Evolutionary conservation across 805 yeast genomes (phyloP), one percentile per base, ranked within the genome.

Genomic region (Wickerhamiella galacta): DNA sequence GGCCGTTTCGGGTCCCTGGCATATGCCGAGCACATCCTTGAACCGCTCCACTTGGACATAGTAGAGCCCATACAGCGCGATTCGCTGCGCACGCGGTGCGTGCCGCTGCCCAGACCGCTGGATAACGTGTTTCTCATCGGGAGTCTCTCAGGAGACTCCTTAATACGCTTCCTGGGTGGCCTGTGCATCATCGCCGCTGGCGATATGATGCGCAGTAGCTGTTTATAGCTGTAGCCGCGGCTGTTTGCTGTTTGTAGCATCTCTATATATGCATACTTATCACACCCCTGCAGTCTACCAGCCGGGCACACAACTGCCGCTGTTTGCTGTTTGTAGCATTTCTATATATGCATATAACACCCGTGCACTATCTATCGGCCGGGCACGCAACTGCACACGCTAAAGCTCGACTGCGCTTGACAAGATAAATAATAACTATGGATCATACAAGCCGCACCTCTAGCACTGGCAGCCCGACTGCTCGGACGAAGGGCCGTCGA

Each of bases 121-220:
- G 35, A 38, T 6, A 35, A 36, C 16, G 40, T 52, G 10, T 51
- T 39, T 37, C 45, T 40, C 6, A 37, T 50, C 19, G 56, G 56
- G 8, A 47, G 53, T 36, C 34, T 52, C 14, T 39, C 47, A 4
- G 56, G 56, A 4, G 56, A 52, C 31, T 38, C 53, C 2, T 33
- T 52, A 24, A 53, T 52, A 3, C 42, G 56, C 21, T 51, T 46
- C 35, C 21, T 47, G 20, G 36, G 45, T 16, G 56, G 56, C 2
- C 40, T 47, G 4, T 42, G 51, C 27, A 40, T 45, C 4, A 32
- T 35, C 10, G 54, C 47, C 8, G 54, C 48, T 7, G 32, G 32
- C 7, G 21, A 35, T 4, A 15, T 32, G 6, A n/a, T n/a, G n/a
- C n/a, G n/a, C n/a, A n/a, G n/a, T n/a, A n/a, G n/a, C n/a, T n/a